Percentiles rank a stretch among this genome's conserved stretches.
Evolutionary conservation across 2,329 filamentous ascomycete species (phyloP).

Genomic region (Ascochyta lentis): DNA sequence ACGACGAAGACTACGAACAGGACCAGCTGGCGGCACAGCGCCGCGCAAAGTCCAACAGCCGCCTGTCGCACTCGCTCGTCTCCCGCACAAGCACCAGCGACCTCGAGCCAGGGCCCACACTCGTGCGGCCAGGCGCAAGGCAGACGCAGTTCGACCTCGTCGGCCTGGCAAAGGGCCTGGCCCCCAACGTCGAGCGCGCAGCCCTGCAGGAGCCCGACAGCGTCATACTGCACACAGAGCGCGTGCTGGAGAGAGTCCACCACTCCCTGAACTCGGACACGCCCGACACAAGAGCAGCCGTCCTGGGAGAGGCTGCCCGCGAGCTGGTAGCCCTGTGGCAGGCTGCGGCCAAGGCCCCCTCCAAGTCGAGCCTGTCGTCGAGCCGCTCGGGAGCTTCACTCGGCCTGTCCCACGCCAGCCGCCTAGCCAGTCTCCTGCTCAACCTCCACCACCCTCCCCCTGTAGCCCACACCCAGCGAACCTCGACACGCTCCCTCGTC

Average conservation of each 20-base stretch:
- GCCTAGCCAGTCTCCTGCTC: slow-evolving; percentile 78
- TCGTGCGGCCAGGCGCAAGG: slow-evolving; percentile 40
- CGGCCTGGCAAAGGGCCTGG: slow-evolving; percentile 74
- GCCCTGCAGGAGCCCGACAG: slow-evolving; percentile 71
- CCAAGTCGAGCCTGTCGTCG: slow-evolving; percentile 23
- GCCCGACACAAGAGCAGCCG: slow-evolving; percentile 36
- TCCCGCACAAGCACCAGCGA: slow-evolving; percentile 49
- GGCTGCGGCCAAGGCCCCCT: slow-evolving; percentile 52
- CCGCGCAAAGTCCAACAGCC: slow-evolving; percentile 28
- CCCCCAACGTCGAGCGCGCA: slow-evolving; percentile 62
- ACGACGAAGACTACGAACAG: slow-evolving; percentile 49
- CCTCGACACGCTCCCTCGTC: slow-evolving; percentile 35
- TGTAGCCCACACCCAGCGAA: slow-evolving; percentile 27
- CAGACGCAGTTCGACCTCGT: slow-evolving; percentile 69
- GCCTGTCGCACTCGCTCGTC: slow-evolving; percentile 38
- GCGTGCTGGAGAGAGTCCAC: slow-evolving; percentile 60
- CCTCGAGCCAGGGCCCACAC: slow-evolving; percentile 23
- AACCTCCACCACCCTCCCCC: slow-evolving; percentile 72
- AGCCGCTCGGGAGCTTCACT: slow-evolving; percentile 58
- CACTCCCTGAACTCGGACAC: slow-evolving; percentile 42
- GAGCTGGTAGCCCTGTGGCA: slow-evolving; percentile 55
- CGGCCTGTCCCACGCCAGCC: slow-evolving; percentile 75
- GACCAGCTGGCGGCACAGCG: slow-evolving; percentile 54
- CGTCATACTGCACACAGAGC: slow-evolving; percentile 78
- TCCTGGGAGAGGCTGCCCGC: slow-evolving; percentile 37